A percentile compares a stretch with the other conserved stretches of the same genome.
These are phyloP conservation scores for Leccinum arenicola DNA, from an alignment of 768 basidiomycete genomes.

Conservation along the genomic window DNA sequence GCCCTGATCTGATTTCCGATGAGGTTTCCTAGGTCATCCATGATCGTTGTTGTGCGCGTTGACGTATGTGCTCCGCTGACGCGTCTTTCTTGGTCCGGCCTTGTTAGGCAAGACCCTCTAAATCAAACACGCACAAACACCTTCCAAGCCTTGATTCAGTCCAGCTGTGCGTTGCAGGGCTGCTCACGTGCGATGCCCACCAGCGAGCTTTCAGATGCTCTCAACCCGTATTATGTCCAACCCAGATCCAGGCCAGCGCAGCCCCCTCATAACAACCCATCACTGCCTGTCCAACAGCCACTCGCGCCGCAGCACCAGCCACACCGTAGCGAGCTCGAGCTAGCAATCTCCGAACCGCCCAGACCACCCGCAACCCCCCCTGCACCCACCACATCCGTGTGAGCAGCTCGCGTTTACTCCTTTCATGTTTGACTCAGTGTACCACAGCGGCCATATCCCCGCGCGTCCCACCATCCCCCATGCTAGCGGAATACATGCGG, in stretches of 20 bases:
- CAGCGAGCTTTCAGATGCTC: slow-evolving; percentile 77
- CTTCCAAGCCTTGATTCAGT: background rate
- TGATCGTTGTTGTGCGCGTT: slow-evolving; percentile 6
- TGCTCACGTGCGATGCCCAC: slow-evolving; percentile 43
- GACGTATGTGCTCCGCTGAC: slow-evolving; percentile 30
- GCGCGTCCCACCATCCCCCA: slow-evolving; percentile 29
- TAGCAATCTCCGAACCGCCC: slow-evolving; percentile 49
- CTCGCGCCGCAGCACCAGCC: slow-evolving; percentile 40
- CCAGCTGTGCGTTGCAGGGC: background rate
- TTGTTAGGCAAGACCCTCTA: slow-evolving; percentile 25
- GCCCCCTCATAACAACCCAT: slow-evolving; percentile 17
- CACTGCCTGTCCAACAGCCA: slow-evolving; percentile 26
- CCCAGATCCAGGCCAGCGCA: slow-evolving; percentile 33
- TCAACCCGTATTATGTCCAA: slow-evolving; percentile 64
- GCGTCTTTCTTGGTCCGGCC: slow-evolving; percentile 31
- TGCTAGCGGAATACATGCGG: slow-evolving; percentile 39
- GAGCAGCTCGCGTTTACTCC: slow-evolving; percentile 17
- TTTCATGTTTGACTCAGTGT: background rate
- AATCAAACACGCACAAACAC: slow-evolving; percentile 34
- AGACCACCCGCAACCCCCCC: slow-evolving; percentile 27
- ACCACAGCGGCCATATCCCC: slow-evolving; percentile 9
- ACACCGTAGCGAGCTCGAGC: slow-evolving; percentile 64
- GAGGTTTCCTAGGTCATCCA: slow-evolving; percentile 49
- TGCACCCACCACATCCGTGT: slow-evolving; percentile 34
- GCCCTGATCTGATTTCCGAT: slow-evolving; percentile 51